These are phyloP conservation scores for Quercus dentata DNA, from an alignment of 306 rosid species.

Conservation along the genomic window DNA sequence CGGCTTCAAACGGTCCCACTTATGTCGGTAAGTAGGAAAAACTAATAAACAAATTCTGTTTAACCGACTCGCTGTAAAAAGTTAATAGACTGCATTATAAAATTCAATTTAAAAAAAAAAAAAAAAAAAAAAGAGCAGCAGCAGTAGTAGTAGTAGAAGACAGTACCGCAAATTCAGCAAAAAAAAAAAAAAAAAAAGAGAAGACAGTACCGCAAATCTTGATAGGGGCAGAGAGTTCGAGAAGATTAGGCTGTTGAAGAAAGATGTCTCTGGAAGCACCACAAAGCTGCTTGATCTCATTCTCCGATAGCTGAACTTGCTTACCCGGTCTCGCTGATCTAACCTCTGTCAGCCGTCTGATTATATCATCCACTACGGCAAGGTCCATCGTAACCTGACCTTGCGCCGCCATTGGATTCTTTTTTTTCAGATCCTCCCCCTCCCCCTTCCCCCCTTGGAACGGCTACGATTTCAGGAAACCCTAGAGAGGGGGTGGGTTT, in stretches of 20 bases:
- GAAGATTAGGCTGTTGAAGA: conserved; percentile 77
- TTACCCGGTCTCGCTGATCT: conserved; percentile 79
- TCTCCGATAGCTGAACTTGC: conserved; percentile 87
- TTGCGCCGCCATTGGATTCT: conserved; percentile 49
- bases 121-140: background rate
- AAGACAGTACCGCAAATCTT: conserved; percentile 74
- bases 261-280: conserved; percentile 74
- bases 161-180: conserved; percentile 59
- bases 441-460: background rate
- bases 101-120: too few species aligned
- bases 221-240: conserved; percentile 95
- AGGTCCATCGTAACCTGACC: conserved; percentile 64
- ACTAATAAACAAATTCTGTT: too few species aligned
- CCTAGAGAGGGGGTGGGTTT: conserved; percentile 13
- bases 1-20: too few species aligned
- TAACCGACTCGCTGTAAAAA: too few species aligned
- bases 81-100: too few species aligned
- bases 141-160: background rate
- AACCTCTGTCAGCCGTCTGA: conserved; percentile 78
- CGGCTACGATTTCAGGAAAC: conserved; percentile 1
- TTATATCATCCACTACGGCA: conserved; percentile 81
- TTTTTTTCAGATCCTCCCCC: conserved; percentile 7
- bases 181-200: background rate
- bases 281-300: conserved; percentile 93
- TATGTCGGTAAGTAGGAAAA: too few species aligned